phyloP scores from a whole-genome alignment of 306 rosid genomes.

The Quercus glauca region DNA sequence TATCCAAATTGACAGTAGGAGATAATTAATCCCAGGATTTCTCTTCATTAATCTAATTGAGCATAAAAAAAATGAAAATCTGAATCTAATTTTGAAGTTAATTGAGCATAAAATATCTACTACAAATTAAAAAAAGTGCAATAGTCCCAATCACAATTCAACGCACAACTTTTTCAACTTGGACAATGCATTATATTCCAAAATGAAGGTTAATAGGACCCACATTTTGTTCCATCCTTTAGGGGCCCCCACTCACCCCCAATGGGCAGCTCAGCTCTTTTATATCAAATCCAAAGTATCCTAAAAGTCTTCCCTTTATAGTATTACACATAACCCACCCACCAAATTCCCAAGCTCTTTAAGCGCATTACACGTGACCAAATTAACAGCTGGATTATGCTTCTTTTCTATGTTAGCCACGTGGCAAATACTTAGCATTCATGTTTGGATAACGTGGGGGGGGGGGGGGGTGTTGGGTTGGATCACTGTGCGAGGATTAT shows the following conservation, averaged over 20 bases:
- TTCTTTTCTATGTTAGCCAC: neutral
- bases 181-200: neutral
- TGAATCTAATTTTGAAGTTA: neutral
- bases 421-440: neutral
- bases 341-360: neutral
- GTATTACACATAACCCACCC: too few species aligned
- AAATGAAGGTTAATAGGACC: neutral
- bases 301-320: neutral
- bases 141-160: neutral
- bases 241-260: too few species aligned
- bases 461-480: too few species aligned
- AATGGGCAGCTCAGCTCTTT: conserved; percentile 11
- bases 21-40: neutral
- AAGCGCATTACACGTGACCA: neutral
- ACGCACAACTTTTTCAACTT: neutral
- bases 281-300: neutral
- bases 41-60: too few species aligned
- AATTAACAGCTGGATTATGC: conserved; percentile 22
- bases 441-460: neutral
- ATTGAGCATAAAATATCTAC: neutral
- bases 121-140: neutral
- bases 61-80: too few species aligned
- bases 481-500: neutral
- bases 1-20: neutral
- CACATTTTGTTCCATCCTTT: conserved; percentile 3